Evolutionary conservation across 805 yeast species (phyloP).

Genomic region (Pichia kluyveri): DNA sequence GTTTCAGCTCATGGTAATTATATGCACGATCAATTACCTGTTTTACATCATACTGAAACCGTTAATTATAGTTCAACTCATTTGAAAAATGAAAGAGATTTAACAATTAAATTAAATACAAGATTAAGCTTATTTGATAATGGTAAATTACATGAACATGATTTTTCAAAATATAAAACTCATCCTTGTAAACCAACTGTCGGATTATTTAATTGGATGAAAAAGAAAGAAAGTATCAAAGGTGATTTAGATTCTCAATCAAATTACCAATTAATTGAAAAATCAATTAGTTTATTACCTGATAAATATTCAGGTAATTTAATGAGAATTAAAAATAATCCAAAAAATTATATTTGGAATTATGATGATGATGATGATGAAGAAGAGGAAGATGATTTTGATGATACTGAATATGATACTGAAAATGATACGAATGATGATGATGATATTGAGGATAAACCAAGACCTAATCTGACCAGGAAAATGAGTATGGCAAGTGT

Average conservation of each 20-base stretch:
- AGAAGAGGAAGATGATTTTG: conserved; percentile 11
- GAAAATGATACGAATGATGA: background rate
- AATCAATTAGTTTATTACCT: conserved; percentile 28
- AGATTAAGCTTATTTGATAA: conserved; percentile 22
- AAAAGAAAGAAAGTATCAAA: conserved; percentile 20
- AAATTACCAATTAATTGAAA: conserved; percentile 20
- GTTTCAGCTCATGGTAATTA: conserved; percentile 2
- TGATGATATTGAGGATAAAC: background rate
- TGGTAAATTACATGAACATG: conserved; percentile 28
- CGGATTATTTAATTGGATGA: conserved; percentile 27
- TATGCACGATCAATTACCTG: background rate
- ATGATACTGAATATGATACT: conserved; percentile 2
- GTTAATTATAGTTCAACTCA: conserved; percentile 16
- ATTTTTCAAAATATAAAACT: conserved; percentile 25
- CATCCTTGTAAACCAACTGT: conserved; percentile 21
- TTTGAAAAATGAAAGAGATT: conserved; percentile 19
- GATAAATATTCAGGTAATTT: conserved; percentile 27
- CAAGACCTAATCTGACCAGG: background rate
- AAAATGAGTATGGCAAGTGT: conserved; percentile 3
- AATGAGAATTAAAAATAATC: conserved; percentile 27
- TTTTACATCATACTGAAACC: conserved; percentile 21
- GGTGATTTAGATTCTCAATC: conserved; percentile 16
- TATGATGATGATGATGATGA: conserved; percentile 29
- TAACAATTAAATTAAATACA: conserved; percentile 19
- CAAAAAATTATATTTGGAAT: conserved; percentile 30